Conservation (phyloP, 352 stramenopile genomes). For the Hyaloperonospora arabidopsidis region DNA sequence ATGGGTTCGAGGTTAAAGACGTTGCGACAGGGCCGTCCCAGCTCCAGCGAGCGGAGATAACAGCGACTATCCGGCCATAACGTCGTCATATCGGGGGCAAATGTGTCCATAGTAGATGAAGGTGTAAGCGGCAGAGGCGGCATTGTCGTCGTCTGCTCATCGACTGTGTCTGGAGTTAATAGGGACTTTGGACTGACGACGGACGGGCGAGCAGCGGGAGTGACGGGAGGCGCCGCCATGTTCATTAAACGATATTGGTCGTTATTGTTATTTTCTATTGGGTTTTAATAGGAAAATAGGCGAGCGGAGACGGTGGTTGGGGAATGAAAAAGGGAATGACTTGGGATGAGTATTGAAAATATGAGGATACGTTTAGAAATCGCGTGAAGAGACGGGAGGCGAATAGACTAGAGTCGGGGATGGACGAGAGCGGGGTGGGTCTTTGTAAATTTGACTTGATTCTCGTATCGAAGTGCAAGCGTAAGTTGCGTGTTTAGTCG, state of each 20-base stretch:
- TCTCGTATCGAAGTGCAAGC: no score
- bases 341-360: no score
- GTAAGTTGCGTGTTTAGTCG: no score
- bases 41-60: conserved; percentile 48
- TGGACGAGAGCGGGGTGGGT: no score
- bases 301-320: not conserved
- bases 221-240: conserved; percentile 28
- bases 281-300: not conserved
- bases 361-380: no score
- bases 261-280: no score
- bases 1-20: conserved; percentile 79
- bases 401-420: no score
- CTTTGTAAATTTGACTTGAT: no score
- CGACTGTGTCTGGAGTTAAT: conserved; percentile 2
- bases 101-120: not conserved
- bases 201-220: not conserved
- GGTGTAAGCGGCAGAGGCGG: conserved; percentile 24
- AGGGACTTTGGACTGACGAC: conserved; percentile 5
- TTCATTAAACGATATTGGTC: no score
- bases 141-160: conserved; percentile 16
- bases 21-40: conserved; percentile 59
- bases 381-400: no score
- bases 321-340: no score
- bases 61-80: conserved; percentile 56
- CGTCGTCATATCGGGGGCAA: conserved; percentile 47